Evolutionary conservation across 306 rosid species (phyloP), one percentile per base, ranked within the genome.

Genomic region (Lathyrus aphaca): DNA sequence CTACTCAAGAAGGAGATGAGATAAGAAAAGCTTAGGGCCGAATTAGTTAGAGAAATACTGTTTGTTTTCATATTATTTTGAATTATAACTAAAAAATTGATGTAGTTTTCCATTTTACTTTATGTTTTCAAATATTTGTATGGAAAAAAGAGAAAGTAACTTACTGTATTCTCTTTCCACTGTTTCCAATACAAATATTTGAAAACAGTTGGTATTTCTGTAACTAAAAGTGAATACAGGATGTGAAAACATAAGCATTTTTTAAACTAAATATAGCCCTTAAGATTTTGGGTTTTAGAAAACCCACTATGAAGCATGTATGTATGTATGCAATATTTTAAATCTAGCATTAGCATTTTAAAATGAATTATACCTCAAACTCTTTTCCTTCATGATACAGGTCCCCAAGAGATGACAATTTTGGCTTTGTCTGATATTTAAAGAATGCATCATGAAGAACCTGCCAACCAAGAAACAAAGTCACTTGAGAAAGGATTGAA

Each of bases 401-500:
- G 71, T 92, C 98, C 45, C 96, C 98, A 37, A 92, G 89, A 53
- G 86, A 82, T 40, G 98, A 86, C 82, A 90, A 79, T 85, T 92
- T 92, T 73, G 98, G 98, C 91, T 92, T 92, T 16, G 96, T 92
- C 74, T 92, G 98, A 68, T 88, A 92, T 78, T 93, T 93, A 70
- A 90, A 93, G 77, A 93, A 90, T 23, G 96, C 96, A 85, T 93
- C 98, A 83, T 93, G 96, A 75, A 93, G 96, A 81, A 93, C 96
- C 98, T 93, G 73, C 35, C 71, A 71, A 66, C 83, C 73, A 86
- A 67, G 55, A 82, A 80, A 68, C 64, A 66, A 37, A 56, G 45
- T n/a, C n/a, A 49, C 70, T 15, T 71, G 59, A 71, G 70, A 66
- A 73, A 77, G 27, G 38, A 65, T 25, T 38, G 62, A 66, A 43